Base-by-base conservation (phyloP, 371 early-diverging fungal genomes). In the Haplosporangium sp. region DNA sequence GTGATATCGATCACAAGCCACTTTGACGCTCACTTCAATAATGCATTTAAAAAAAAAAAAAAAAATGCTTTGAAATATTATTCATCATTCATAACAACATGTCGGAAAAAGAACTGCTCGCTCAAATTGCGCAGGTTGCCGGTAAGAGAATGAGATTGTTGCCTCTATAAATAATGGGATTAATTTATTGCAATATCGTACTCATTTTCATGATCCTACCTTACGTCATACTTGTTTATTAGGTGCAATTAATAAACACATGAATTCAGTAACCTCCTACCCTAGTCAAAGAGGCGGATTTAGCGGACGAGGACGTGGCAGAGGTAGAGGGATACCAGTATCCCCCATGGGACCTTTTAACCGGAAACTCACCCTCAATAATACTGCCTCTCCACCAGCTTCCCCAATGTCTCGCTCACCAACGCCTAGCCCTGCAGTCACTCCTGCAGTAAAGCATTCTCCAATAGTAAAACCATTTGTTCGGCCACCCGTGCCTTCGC, bases 201-300 rank as follows among this genome's bases (percentile, higher is more conserved):
- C 27, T 27, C 27, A 27, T 27, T 27, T 27, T 50, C 4, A 50
- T n/a, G 50, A 10, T 52, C 35, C 60, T n/a, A 13, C 6, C 52
- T 10, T 45, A 45, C 27, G 27, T 27, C 27, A 13, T 11, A 7
- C 45, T 15, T 20, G 15, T 6, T 0, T 47, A 50, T 50, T 55
- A 81, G 82, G 82, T 5, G 82, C 82, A 4, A 81, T 81, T 44
- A 81, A 75, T 47, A 81, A 81, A 69, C 82, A 81, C 48, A 61
- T 77, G 66, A 61, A 77, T n/a, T 47, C 65, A 2, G 7, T 65
- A n/a, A 20, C 63, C 63, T 1, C 62, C 10, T 55, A 53, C 61
- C 55, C 59, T 27, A 1, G 11, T 27, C 20, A 13, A 55, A 69
- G 68, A 44, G 76, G 64, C 1, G 67, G 71, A 37, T 70, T 64